Percentiles rank a stretch among this genome's conserved stretches.
Evolutionary conservation across 345 rosid genomes (phyloP).

Genomic region (Passiflora organensis): DNA sequence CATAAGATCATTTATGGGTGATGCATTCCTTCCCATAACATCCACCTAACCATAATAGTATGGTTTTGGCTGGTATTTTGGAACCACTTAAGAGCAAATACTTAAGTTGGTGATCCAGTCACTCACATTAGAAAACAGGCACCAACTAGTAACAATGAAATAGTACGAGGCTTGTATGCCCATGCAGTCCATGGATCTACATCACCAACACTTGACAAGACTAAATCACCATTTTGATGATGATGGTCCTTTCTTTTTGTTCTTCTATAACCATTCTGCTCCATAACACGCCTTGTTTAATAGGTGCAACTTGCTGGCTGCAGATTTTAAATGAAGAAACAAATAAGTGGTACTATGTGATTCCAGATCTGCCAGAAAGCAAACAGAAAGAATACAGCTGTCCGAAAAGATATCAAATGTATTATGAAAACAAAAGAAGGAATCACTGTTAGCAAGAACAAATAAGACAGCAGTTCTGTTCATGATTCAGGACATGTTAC

Average conservation of each 20-base stretch:
- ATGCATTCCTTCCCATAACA: no score
- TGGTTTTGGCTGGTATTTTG: no score
- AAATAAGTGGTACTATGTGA: no score
- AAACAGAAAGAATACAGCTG: no score
- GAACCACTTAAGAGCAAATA: no score
- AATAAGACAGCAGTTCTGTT: neutral
- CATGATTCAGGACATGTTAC: no score
- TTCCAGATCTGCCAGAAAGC: no score
- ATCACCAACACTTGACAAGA: constrained; percentile 27
- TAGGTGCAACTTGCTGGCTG: constrained; percentile 24
- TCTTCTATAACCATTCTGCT: constrained; percentile 56
- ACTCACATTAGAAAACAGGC: constrained; percentile 94
- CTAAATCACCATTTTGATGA: constrained; percentile 50
- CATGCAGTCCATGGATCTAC: constrained; percentile 99
- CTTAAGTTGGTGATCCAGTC: neutral
- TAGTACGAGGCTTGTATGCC: constrained; percentile 96
- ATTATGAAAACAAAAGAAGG: neutral
- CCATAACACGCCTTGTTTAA: constrained; percentile 35
- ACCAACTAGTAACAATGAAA: constrained; percentile 80
- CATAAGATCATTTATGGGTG: no score
- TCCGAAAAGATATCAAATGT: no score
- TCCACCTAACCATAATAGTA: no score
- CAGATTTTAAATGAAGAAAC: constrained; percentile 4
- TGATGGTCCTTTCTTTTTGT: constrained; percentile 43
- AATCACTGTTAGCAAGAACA: neutral